Conservation (phyloP, 1,284 basidiomycete species). For the Anthracocystis panici-leucophaei region DNA sequence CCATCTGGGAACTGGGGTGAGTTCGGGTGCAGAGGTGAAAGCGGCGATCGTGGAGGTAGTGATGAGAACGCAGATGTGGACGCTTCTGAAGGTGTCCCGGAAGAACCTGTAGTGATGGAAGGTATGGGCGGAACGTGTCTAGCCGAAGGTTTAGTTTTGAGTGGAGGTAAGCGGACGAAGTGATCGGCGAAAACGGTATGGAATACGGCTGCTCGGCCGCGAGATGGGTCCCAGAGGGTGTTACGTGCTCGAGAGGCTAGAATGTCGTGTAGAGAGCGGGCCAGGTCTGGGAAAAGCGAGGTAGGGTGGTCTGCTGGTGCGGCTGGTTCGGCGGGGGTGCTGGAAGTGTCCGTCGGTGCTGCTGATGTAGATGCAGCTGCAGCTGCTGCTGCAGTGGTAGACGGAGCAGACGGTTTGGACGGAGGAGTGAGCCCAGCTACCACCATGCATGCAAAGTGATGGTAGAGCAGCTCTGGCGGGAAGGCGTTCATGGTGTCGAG, state of each 20-base stretch:
- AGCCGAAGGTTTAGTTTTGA: conserved; percentile 76
- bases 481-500: conserved; percentile 58
- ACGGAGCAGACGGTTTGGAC: conserved; percentile 5
- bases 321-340: not conserved
- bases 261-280: conserved; percentile 47
- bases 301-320: conserved; percentile 30
- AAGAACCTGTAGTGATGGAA: conserved; percentile 64
- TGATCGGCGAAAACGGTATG: conserved; percentile 58
- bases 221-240: conserved; percentile 56
- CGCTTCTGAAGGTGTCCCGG: conserved; percentile 11
- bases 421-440: conserved; percentile 58
- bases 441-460: conserved; percentile 64
- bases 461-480: conserved; percentile 61
- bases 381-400: conserved; percentile 13
- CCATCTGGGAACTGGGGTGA: conserved; percentile 94
- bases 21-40: conserved; percentile 86
- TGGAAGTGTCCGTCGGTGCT: not conserved
- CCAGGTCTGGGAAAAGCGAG: conserved; percentile 43
- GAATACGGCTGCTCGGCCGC: conserved; percentile 53
- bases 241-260: conserved; percentile 47
- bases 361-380: not conserved
- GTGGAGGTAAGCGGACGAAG: conserved; percentile 83
- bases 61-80: conserved; percentile 38
- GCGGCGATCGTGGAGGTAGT: conserved; percentile 78
- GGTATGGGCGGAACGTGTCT: conserved; percentile 68